Evolutionary conservation across 495 filamentous ascomycete species (phyloP).

Genomic region (Penicillium flavigenum): DNA sequence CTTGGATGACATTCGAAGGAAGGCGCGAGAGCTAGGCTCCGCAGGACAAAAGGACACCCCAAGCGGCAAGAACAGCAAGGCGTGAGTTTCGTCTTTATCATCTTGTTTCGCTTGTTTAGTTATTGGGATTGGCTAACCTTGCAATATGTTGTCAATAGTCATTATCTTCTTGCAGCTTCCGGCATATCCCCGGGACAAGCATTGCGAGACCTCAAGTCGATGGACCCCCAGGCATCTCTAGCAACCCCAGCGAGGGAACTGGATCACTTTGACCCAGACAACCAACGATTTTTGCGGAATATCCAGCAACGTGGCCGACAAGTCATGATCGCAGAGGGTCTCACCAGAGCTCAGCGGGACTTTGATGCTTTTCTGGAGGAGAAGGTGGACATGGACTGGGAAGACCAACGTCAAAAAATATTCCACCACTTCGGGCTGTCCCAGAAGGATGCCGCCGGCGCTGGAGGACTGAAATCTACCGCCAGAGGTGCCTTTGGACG

Average conservation of each 20-base stretch:
- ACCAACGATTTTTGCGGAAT: conserved; percentile 76
- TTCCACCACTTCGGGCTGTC: conserved; percentile 95
- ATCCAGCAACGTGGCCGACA: conserved; percentile 87
- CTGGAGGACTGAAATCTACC: conserved; percentile 39
- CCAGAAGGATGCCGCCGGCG: conserved; percentile 52
- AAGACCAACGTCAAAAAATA: conserved; percentile 84
- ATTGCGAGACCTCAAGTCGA: conserved; percentile 69
- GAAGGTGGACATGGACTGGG: conserved; percentile 93
- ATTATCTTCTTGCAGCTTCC: conserved; percentile 87
- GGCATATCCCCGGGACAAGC: conserved; percentile 77
- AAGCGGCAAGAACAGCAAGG: conserved; percentile 59
- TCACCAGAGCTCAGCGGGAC: conserved; percentile 80
- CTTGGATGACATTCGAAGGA: conserved; percentile 80
- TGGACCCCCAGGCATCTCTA: conserved; percentile 49
- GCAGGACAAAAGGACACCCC: conserved; percentile 44
- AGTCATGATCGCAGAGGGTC: conserved; percentile 84
- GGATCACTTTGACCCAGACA: conserved; percentile 66
- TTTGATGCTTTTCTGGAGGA: conserved; percentile 93
- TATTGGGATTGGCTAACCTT: conserved; percentile 7
- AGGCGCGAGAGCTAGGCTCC: conserved; percentile 74
- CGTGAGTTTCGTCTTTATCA: conserved; percentile 42
- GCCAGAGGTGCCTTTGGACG: conserved; percentile 60
- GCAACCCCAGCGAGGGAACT: conserved; percentile 42
- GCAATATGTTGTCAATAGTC: conserved; percentile 37
- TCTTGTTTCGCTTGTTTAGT: neutral